phyloP scores from a whole-genome alignment of 208 protist genomes.

The Acanthamoeba rhysodes region DNA sequence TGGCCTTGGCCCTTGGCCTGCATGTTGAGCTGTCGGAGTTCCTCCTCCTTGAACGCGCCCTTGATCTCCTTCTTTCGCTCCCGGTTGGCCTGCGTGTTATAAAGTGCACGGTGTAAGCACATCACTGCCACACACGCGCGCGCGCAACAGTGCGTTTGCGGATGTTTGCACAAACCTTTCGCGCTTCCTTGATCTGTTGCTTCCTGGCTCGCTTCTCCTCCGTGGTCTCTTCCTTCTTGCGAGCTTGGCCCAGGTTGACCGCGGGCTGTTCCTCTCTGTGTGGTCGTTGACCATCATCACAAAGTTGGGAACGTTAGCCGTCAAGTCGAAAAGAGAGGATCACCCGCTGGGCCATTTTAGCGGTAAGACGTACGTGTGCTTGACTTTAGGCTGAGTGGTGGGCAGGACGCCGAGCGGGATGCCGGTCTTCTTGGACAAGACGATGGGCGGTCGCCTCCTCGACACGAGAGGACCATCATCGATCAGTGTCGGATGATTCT shows the following conservation, averaged over 20 bases:
- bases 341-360: not conserved
- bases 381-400: not conserved
- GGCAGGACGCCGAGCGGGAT: slow-evolving; percentile 69
- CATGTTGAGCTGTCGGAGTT: slow-evolving; percentile 53
- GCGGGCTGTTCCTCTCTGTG: not conserved
- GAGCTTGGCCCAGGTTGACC: slow-evolving; percentile 6
- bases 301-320: not conserved
- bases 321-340: not conserved
- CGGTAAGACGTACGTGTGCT: not conserved
- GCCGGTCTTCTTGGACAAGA: slow-evolving; percentile 70
- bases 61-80: slow-evolving; percentile 63
- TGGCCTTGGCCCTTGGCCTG: slow-evolving; percentile 62
- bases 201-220: slow-evolving; percentile 58
- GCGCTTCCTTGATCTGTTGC: slow-evolving; percentile 44
- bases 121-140: too few species aligned
- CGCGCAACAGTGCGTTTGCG: not conserved
- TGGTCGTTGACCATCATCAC: not conserved
- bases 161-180: not conserved
- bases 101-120: not conserved
- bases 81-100: not conserved
- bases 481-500: slow-evolving; percentile 71
- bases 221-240: slow-evolving; percentile 40
- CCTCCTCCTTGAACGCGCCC: slow-evolving; percentile 63
- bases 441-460: slow-evolving; percentile 47
- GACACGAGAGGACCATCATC: not conserved